phyloP scores from a whole-genome alignment of 768 basidiomycete genomes.

The Gymnopilus junonius region DNA sequence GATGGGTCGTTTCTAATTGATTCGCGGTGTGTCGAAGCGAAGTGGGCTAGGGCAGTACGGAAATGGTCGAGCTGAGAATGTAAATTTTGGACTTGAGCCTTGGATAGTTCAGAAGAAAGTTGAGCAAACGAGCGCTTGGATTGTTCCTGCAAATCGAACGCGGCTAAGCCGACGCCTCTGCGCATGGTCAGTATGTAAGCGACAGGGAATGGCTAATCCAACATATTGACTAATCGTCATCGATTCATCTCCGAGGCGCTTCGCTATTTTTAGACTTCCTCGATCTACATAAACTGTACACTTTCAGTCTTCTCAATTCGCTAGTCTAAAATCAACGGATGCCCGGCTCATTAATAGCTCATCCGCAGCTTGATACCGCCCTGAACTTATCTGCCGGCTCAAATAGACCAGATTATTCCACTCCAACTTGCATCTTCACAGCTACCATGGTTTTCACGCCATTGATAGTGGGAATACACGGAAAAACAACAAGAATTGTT shows the following conservation, averaged over 20 bases:
- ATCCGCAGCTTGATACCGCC: background rate
- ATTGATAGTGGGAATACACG: background rate
- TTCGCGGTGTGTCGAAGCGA: conserved; percentile 83
- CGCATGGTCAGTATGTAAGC: conserved; percentile 37
- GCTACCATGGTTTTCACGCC: background rate
- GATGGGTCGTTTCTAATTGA: conserved; percentile 83
- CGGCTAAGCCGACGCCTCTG: conserved; percentile 86
- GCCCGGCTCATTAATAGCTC: background rate
- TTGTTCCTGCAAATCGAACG: conserved; percentile 86
- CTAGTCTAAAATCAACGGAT: background rate
- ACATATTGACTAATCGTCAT: background rate
- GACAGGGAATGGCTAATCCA: background rate
- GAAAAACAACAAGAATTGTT: background rate
- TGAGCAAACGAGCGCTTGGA: conserved; percentile 80
- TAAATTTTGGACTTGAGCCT: conserved; percentile 76
- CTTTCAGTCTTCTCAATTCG: background rate
- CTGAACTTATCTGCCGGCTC: background rate
- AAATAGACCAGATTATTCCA: background rate
- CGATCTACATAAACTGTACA: background rate
- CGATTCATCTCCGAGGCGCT: background rate
- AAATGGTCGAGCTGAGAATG: conserved; percentile 85
- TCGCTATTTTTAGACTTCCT: background rate
- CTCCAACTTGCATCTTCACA: background rate
- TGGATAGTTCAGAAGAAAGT: conserved; percentile 80
- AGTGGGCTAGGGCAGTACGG: conserved; percentile 76